Base-by-base conservation (phyloP, 495 filamentous ascomycete genomes). In the Neurospora intermedia region DNA sequence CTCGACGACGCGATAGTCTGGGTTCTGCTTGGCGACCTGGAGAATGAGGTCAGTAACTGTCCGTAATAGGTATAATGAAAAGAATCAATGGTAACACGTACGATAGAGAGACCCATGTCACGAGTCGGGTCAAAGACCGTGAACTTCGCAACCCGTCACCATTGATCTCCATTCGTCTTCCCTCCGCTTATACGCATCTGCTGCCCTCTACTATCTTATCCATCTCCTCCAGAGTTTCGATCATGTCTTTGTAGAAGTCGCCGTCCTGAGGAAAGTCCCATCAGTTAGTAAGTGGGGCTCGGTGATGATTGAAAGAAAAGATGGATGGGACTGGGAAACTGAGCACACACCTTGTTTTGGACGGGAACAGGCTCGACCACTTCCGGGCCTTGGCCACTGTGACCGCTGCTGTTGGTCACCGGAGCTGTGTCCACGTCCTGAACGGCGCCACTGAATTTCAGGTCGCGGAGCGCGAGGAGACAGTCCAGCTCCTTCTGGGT, bases 1-100 rank as follows among this genome's bases (percentile, higher is more conserved):
- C 81, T 94, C 91, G 43, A 45, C 43, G 8, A 46, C 10, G 43
- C 43, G 43, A 46, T 46, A 20, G 18, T 46, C 9, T 46, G 43
- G 43, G 43, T 46, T 46, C 43, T 46, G 2, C 18, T 46, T 46
- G n/a, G 43, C 43, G 18, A 46, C 9, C 43, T 46, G 18, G 9
- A 20, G 9, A n/a, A n/a, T 0, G 16, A n/a, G 18, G 10, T 46
- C 20, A 46, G 43, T 46, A 20, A 46, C 18, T 10, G n/a, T 1
- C 4, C 43, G 9, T 1, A n/a, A 46, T 46, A 8, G n/a, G n/a
- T 20, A 20, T 8, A 46, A 20, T 20, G 18, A 46, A 18, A 18
- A 3, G 8, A 20, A 46, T n/a, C n/a, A n/a, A n/a, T 18, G 0
- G 43, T 46, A 9, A 20, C n/a, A 46, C 43, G 8, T 46, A 46